Percentiles rank a stretch among this genome's conserved stretches.
Conservation (phyloP, 139 green algal genomes). For the Chlorella sp. region DNA sequence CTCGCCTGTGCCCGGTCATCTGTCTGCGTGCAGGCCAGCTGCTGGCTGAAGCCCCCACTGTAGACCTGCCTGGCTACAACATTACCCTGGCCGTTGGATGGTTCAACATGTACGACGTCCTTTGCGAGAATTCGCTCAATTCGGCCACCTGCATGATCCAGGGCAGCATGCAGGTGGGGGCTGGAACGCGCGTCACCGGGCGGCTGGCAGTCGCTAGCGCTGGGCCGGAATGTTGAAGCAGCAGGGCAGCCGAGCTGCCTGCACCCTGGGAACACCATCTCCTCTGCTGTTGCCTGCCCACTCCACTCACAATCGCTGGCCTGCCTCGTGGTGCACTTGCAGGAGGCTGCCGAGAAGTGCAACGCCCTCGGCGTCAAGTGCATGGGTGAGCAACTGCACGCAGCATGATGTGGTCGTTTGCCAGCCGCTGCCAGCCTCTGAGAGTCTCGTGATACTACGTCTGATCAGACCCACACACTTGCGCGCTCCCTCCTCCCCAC, state of each 20-base stretch:
- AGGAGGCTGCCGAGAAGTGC: too few relatives aligned
- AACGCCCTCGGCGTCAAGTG: too few relatives aligned
- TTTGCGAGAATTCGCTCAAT: background rate
- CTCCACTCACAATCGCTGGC: too few relatives aligned
- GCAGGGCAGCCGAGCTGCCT: background rate
- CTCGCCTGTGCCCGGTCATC: too few relatives aligned
- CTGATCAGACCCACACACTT: background rate
- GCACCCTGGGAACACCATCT: too few relatives aligned
- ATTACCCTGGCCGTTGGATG: background rate
- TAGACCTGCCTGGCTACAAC: background rate
- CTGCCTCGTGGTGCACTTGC: too few relatives aligned
- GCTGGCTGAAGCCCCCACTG: background rate
- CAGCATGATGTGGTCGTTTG: too few relatives aligned
- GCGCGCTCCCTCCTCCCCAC: background rate
- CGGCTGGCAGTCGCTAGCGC: background rate
- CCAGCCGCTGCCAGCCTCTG: background rate
- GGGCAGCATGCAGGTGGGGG: background rate
- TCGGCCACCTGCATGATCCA: background rate
- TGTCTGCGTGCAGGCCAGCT: background rate
- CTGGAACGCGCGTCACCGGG: background rate
- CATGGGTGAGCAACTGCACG: too few relatives aligned
- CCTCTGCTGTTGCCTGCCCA: background rate
- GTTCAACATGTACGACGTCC: constrained; percentile 17
- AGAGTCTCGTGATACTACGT: too few relatives aligned
- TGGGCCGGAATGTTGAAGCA: background rate